phyloP scores from a whole-genome alignment of 2,329 filamentous ascomycete genomes.

The Phyllosticta paracitricarpa region DNA sequence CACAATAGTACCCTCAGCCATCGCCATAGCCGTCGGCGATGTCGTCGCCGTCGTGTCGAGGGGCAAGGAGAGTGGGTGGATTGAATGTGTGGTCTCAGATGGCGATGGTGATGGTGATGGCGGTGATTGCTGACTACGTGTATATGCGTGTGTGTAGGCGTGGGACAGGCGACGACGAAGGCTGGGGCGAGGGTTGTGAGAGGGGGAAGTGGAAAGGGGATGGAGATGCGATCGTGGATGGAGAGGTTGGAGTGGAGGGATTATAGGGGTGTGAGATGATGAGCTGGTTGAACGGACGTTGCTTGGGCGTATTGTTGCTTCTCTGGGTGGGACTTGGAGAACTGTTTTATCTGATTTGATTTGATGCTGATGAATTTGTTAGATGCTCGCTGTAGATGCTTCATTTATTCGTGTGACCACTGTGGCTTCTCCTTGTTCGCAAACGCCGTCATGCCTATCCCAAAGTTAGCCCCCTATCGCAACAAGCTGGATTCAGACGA shows the following conservation, averaged over 20 bases:
- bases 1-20: not conserved
- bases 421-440: slow-evolving; percentile 87
- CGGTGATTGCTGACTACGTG: not conserved
- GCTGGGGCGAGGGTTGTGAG: not conserved
- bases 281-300: no score
- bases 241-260: no score
- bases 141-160: not conserved
- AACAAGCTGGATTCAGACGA: no score
- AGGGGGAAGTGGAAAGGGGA: not conserved
- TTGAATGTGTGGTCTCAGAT: no score
- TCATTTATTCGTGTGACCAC: slow-evolving; percentile 73
- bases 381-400: no score
- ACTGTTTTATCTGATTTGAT: not conserved
- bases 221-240: no score
- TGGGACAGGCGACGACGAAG: not conserved
- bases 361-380: not conserved
- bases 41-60: slow-evolving; percentile 15
- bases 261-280: no score
- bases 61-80: slow-evolving; percentile 18
- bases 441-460: slow-evolving; percentile 74
- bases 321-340: no score
- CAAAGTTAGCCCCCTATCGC: no score
- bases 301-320: no score
- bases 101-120: not conserved
- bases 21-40: slow-evolving; percentile 1